Conservation (phyloP, 805 yeast species). For the Candida sithepensis region DNA sequence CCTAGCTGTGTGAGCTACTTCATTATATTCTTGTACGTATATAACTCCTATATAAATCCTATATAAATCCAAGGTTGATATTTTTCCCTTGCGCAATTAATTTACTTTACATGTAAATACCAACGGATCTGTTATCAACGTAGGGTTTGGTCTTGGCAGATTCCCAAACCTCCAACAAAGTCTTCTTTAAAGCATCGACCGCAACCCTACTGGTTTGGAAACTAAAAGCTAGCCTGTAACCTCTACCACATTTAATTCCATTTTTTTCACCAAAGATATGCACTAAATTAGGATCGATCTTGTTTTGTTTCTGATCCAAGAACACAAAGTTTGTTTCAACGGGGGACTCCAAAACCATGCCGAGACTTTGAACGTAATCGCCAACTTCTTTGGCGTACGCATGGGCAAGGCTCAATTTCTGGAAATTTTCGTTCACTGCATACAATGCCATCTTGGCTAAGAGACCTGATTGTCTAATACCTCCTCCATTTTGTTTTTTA, state of each 20-base stretch:
- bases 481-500: conserved; percentile 92
- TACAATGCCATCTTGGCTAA: conserved; percentile 75
- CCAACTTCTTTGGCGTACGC: conserved; percentile 48
- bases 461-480: conserved; percentile 84
- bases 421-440: conserved; percentile 72
- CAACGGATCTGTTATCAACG: background rate
- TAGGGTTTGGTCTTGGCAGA: conserved; percentile 53
- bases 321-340: conserved; percentile 83
- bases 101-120: conserved; percentile 3
- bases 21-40: background rate
- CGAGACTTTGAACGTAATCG: conserved; percentile 47
- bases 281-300: conserved; percentile 48
- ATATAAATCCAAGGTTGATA: no score
- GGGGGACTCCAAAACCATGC: conserved; percentile 65
- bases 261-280: conserved; percentile 44
- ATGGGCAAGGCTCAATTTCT: conserved; percentile 49
- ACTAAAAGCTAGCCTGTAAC: conserved; percentile 79
- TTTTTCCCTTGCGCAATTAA: no score
- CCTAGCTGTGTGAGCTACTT: background rate
- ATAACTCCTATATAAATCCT: background rate
- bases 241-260: conserved; percentile 57
- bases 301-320: conserved; percentile 51
- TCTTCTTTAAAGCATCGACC: conserved; percentile 52
- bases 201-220: conserved; percentile 57
- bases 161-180: conserved; percentile 54